A percentile compares a stretch with the other conserved stretches of the same genome.
Conservation (phyloP, 2,329 filamentous ascomycete species). For the Trichoderma koningii region DNA sequence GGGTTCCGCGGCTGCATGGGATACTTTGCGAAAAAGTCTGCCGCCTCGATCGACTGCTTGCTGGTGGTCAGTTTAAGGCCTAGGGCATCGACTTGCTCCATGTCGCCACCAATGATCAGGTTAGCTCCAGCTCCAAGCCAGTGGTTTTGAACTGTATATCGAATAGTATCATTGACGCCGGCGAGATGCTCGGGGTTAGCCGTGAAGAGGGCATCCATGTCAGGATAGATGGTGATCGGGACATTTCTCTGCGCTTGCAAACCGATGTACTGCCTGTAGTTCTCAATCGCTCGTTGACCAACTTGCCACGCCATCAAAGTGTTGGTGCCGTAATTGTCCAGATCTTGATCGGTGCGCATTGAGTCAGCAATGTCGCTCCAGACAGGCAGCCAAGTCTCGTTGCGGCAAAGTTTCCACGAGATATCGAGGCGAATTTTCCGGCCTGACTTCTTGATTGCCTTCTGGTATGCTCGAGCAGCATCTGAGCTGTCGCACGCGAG, state of each 20-base stretch:
- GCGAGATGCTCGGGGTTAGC: constrained; percentile 21
- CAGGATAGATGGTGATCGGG: constrained; percentile 27
- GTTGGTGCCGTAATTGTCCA: constrained; percentile 26
- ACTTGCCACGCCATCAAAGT: constrained; percentile 22
- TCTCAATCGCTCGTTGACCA: constrained; percentile 26
- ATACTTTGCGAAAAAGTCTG: constrained; percentile 27
- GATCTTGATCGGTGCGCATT: constrained; percentile 23
- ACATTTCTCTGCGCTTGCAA: constrained; percentile 24
- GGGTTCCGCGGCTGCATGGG: constrained; percentile 27
- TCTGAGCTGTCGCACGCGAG: constrained; percentile 21
- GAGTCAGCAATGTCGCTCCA: constrained; percentile 25
- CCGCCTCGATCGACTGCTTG: constrained; percentile 21
- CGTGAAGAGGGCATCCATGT: constrained; percentile 24
- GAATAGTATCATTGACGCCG: constrained; percentile 27
- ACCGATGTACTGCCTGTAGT: constrained; percentile 26
- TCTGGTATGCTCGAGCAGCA: constrained; percentile 16
- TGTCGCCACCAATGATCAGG: constrained; percentile 22
- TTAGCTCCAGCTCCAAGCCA: constrained; percentile 27
- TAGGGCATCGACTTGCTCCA: constrained; percentile 20
- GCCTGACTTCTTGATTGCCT: constrained; percentile 16
- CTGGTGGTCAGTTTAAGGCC: constrained; percentile 21
- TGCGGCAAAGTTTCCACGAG: constrained; percentile 27
- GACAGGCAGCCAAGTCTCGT: constrained; percentile 25
- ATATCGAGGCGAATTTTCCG: constrained; percentile 24
- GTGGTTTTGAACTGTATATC: constrained; percentile 26